Percentiles rank a stretch among this genome's conserved stretches.
Conservation (phyloP, 139 green algal genomes). For the Choricystis sp. region DNA sequence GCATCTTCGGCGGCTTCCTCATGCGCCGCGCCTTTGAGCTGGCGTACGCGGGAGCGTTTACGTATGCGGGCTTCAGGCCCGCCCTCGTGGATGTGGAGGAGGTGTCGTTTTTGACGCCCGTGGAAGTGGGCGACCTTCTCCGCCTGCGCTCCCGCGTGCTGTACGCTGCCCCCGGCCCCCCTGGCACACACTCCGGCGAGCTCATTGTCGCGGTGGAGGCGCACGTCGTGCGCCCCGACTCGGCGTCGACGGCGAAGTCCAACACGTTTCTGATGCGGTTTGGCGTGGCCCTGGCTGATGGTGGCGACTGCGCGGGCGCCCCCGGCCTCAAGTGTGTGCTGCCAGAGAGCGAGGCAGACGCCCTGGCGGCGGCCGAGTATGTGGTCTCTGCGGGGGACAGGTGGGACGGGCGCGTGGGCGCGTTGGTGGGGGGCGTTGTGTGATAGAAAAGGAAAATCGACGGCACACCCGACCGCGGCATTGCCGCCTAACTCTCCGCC, state of each 20-base stretch:
- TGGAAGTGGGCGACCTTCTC: conserved; percentile 66
- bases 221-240: neutral
- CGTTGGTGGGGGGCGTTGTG: no score
- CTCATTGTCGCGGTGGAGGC: neutral
- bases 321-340: neutral
- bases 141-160: conserved; percentile 38
- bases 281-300: neutral
- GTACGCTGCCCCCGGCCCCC: conserved; percentile 3
- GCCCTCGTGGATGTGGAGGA: conserved; percentile 33
- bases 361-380: no score
- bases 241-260: neutral
- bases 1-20: conserved; percentile 75
- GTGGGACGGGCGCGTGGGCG: no score
- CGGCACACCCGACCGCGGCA: no score
- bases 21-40: conserved; percentile 77
- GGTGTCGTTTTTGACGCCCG: conserved; percentile 38
- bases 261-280: neutral
- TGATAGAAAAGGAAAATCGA: no score
- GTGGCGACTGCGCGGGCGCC: no score
- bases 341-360: no score
- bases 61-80: conserved; percentile 47
- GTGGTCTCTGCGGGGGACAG: no score
- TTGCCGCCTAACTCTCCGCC: no score
- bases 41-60: conserved; percentile 59
- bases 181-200: neutral